These are phyloP conservation scores for Phyllosticta ampelicida DNA, from an alignment of 2,329 filamentous ascomycete species.

Conservation along the genomic window DNA sequence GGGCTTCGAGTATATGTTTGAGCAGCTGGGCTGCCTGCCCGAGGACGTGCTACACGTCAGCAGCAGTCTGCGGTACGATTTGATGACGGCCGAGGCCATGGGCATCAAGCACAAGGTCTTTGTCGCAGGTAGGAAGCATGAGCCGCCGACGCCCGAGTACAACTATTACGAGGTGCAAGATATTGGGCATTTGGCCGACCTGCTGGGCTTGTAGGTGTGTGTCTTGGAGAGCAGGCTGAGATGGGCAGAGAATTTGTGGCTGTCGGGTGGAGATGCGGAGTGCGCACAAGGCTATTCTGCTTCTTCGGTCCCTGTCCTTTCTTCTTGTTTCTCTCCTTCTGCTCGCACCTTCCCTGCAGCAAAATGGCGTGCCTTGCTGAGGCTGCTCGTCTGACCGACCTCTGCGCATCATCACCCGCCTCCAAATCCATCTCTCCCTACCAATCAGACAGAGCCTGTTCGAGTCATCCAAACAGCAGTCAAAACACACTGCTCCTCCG, in stretches of 20 bases:
- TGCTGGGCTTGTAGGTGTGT: conserved; percentile 1
- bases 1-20: conserved; percentile 9
- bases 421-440: too few relatives aligned
- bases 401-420: too few relatives aligned
- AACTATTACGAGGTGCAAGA: conserved; percentile 8
- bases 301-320: too few relatives aligned
- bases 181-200: conserved; percentile 1
- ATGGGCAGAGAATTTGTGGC: neutral
- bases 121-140: conserved; percentile 1
- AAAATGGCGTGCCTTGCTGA: too few relatives aligned
- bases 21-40: conserved; percentile 5
- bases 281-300: too few relatives aligned
- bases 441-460: too few relatives aligned
- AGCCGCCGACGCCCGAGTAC: conserved; percentile 6
- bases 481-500: too few relatives aligned
- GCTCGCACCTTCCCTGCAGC: too few relatives aligned
- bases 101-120: conserved; percentile 6
- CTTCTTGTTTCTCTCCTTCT: too few relatives aligned
- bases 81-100: conserved; percentile 9
- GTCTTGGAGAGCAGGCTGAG: neutral
- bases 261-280: neutral
- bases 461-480: too few relatives aligned
- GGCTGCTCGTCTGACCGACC: too few relatives aligned
- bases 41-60: conserved; percentile 8
- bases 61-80: conserved; percentile 5